phyloP scores from a whole-genome alignment of 164 flowering plant genomes.

The Buxus sempervirens region DNA sequence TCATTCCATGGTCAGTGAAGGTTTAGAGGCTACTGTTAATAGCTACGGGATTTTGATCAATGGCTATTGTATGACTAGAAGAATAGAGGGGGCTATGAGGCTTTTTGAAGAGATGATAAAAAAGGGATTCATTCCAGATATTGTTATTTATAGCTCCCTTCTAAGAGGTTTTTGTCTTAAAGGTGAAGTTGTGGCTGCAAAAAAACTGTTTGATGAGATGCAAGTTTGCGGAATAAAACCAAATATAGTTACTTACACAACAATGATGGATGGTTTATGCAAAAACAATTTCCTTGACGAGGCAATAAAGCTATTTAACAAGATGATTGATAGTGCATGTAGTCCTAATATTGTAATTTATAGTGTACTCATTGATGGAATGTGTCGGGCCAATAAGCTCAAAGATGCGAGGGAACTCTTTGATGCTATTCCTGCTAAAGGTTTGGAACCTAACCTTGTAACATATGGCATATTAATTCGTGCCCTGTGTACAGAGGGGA shows the following conservation, averaged over 20 bases:
- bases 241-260: background rate
- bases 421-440: background rate
- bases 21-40: background rate
- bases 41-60: conserved; percentile 3
- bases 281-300: background rate
- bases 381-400: no score
- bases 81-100: background rate
- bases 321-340: background rate
- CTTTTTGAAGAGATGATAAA: background rate
- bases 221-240: background rate
- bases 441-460: background rate
- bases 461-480: no score
- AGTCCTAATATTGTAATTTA: background rate
- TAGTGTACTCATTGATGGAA: no score
- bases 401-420: no score
- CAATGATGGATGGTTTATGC: background rate
- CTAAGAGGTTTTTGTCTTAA: background rate
- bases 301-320: background rate
- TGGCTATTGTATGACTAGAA: conserved; percentile 13
- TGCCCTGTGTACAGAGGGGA: background rate
- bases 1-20: conserved; percentile 14
- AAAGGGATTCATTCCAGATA: background rate
- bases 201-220: background rate
- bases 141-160: background rate
- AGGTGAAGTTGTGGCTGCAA: background rate